Conservation (phyloP, 768 basidiomycete species). For the Kwoniella heveanensis region DNA sequence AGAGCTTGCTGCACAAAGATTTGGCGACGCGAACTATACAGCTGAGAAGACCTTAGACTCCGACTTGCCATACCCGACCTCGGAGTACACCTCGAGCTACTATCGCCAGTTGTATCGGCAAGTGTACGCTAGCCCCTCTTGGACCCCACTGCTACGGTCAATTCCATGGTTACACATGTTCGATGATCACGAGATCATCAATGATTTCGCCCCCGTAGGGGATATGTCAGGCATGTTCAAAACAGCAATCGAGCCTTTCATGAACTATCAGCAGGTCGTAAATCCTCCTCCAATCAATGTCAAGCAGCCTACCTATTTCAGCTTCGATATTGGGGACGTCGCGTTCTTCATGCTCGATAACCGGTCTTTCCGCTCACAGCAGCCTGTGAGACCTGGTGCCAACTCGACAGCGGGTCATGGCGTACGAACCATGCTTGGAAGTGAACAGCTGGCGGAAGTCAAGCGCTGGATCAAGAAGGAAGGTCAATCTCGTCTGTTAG, state of each 20-base stretch:
- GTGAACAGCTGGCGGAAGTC: background rate
- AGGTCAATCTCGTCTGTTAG: conserved; percentile 2
- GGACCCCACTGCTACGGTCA: background rate
- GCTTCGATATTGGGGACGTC: conserved; percentile 4
- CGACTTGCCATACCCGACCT: conserved; percentile 3
- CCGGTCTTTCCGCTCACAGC: conserved; percentile 5
- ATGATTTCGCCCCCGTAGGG: conserved; percentile 3
- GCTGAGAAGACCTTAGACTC: too few species aligned
- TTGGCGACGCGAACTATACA: too few species aligned
- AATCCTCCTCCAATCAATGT: conserved; percentile 4
- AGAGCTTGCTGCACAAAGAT: too few species aligned
- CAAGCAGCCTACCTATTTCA: conserved; percentile 6
- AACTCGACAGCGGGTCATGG: conserved; percentile 13
- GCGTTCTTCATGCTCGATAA: conserved; percentile 13
- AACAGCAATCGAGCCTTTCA: conserved; percentile 10
- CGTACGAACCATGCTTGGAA: conserved; percentile 3
- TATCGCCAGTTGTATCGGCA: conserved; percentile 11
- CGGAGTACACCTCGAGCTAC: conserved; percentile 6
- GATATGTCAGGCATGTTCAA: conserved; percentile 2
- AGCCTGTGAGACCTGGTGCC: background rate
- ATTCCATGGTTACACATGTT: conserved; percentile 17
- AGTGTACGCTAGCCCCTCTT: conserved; percentile 12
- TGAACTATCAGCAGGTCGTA: background rate
- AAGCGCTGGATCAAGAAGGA: conserved; percentile 7
- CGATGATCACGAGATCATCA: conserved; percentile 17